phyloP scores from a whole-genome alignment of 257 asterid genomes.

The Jasminum sambac region DNA sequence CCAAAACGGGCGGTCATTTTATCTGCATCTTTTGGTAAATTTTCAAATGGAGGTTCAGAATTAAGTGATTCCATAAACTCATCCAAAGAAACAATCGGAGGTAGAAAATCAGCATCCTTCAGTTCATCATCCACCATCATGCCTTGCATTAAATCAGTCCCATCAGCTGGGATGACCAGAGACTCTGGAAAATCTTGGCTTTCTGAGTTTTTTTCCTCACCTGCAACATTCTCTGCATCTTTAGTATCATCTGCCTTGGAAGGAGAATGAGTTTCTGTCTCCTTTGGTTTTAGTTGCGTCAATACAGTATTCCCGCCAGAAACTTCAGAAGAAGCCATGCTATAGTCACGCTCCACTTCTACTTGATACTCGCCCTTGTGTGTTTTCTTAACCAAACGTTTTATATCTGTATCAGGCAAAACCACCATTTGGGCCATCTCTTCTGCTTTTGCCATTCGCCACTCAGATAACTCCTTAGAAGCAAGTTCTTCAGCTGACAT shows the following conservation, averaged over 20 bases:
- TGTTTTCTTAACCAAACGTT: conserved; percentile 90
- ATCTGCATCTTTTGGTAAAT: conserved; percentile 51
- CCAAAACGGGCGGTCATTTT: conserved; percentile 29
- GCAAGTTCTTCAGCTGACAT: conserved; percentile 99
- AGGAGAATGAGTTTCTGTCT: conserved; percentile 33
- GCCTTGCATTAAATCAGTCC: conserved; percentile 93
- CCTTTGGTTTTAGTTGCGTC: conserved; percentile 38
- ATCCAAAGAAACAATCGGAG: conserved; percentile 89
- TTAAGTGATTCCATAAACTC: conserved; percentile 98
- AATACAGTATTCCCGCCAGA: conserved; percentile 58
- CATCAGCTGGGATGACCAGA: conserved; percentile 81
- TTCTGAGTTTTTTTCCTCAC: conserved; percentile 42
- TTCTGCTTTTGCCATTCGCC: conserved; percentile 97
- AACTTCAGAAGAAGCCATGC: conserved; percentile 56
- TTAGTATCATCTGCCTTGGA: conserved; percentile 40
- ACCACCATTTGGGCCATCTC: conserved; percentile 89
- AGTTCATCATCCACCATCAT: conserved; percentile 92
- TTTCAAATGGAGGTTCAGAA: conserved; percentile 88
- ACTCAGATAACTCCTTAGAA: conserved; percentile 91
- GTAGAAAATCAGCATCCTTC: conserved; percentile 78
- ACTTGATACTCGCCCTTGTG: conserved; percentile 99
- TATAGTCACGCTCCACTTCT: conserved; percentile 71
- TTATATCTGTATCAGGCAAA: conserved; percentile 80
- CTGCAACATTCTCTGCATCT: conserved; percentile 41
- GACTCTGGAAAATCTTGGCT: conserved; percentile 60